Evolutionary conservation across 2,329 filamentous ascomycete genomes (phyloP).

Genomic region (Cercospora zeae-maydis): DNA sequence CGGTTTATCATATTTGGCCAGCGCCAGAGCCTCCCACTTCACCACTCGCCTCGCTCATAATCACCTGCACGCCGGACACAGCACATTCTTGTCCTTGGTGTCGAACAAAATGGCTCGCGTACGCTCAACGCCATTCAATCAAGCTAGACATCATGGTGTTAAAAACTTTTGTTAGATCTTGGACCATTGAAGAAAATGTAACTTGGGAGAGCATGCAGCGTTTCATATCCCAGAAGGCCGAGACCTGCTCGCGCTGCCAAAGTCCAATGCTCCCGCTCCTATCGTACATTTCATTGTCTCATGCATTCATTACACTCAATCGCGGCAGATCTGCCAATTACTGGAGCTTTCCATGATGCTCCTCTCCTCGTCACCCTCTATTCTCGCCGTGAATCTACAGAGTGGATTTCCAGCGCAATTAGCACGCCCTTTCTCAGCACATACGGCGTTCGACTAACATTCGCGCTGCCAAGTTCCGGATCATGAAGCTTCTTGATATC

Average conservation of each 20-base stretch:
- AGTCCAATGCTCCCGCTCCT: neutral
- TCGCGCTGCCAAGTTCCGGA: slow-evolving; percentile 28
- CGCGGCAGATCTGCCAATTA: neutral
- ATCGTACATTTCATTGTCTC: neutral
- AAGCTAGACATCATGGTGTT: neutral
- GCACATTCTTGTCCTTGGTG: neutral
- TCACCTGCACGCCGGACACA: neutral
- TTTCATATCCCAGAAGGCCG: neutral
- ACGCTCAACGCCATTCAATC: neutral
- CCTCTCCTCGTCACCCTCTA: neutral
- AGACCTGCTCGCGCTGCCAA: neutral
- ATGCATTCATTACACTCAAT: neutral
- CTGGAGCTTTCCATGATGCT: neutral
- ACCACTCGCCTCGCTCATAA: neutral
- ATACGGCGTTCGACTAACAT: slow-evolving; percentile 31
- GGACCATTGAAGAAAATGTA: neutral
- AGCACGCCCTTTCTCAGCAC: slow-evolving; percentile 28
- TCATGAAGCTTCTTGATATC: slow-evolving; percentile 25
- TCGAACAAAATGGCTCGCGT: neutral
- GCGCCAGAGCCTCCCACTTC: neutral
- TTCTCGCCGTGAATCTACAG: slow-evolving; percentile 23
- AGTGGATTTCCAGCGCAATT: slow-evolving; percentile 24
- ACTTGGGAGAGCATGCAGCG: neutral
- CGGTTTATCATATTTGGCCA: neutral
- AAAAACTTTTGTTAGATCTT: neutral